Base-by-base conservation (phyloP, 768 basidiomycete genomes). In the Lentinula sp. region DNA sequence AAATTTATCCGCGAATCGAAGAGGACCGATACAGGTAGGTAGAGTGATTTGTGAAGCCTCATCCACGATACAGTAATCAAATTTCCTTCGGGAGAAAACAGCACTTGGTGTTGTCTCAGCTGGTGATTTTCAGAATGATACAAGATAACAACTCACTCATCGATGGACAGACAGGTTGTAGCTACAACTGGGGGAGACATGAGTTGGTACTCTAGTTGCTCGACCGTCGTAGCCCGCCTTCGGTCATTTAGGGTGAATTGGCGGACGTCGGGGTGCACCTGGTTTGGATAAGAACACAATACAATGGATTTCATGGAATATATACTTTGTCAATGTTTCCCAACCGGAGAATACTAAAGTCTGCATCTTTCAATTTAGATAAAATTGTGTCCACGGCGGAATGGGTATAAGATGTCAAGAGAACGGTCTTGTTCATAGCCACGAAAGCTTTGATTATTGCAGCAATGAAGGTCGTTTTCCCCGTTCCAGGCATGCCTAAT, bases 371-470 rank as follows among this genome's bases (percentile, higher is more conserved):
- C 61, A 98, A 72, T 72, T 97, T 98, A 68, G 89, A 75, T 68
- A 99, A 68, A 68, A 98, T 96, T n/a, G 89, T 98, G 66, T 99
- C 97, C 50, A 99, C 97, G 0, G 97, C 96, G 13, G 95, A 97
- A 76, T 99, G 97, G 2, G 97, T 99, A 71, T 98, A 97, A 49
- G 91, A 92, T 6, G 91, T 91, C 63, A 98, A 73, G 28, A 99
- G 74, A 5, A 98, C 91, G 0, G 84, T 91, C 78, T 97, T 95
- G 6, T 93, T 92, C 74, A 85, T 77, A 42, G 73, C 80, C 1
- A 95, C 93, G 13, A 98, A 74, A 52, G 81, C 81, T 66, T 84
- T 81, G 69, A 98, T 95, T 52, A 97, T 82, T 35, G 92, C 87
- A 1, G 91, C 93, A 63, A 97, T 90, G 4, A 97, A 90, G 1